Conservation (phyloP, 331 rosid genomes). For the Stylosanthes scabra region DNA sequence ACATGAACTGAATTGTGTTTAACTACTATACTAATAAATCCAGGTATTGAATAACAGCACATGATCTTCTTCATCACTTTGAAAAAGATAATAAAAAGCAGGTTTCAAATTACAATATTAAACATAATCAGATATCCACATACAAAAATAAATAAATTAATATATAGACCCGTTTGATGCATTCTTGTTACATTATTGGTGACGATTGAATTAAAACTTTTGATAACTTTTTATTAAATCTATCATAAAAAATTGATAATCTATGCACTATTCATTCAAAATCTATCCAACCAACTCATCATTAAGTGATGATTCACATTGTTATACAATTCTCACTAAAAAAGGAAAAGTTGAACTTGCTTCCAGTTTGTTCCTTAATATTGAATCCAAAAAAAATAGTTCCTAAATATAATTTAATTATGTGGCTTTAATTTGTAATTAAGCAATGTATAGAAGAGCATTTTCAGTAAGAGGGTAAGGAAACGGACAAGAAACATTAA, state of each 20-base stretch:
- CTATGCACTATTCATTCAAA: not conserved
- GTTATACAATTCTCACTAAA: constrained; percentile 7
- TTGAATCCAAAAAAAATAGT: too few relatives aligned
- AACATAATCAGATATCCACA: not conserved
- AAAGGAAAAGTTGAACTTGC: constrained; percentile 14
- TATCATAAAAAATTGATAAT: not conserved
- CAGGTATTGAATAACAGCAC: not conserved
- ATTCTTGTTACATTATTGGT: not conserved
- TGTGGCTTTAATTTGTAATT: constrained; percentile 39
- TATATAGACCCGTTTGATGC: not conserved
- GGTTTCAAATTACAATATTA: too few relatives aligned
- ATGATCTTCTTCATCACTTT: not conserved
- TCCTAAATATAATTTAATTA: not conserved
- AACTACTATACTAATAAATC: too few relatives aligned
- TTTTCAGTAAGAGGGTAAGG: not conserved
- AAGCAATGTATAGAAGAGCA: constrained; percentile 27
- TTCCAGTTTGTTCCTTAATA: constrained; percentile 20
- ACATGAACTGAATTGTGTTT: too few relatives aligned
- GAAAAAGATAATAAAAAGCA: too few relatives aligned
- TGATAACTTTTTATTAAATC: too few relatives aligned
- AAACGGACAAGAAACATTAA: constrained; percentile 10
- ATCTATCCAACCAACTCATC: not conserved
- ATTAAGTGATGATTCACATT: not conserved
- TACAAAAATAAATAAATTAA: too few relatives aligned
- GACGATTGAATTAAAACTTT: not conserved